Conservation (phyloP, 345 rosid species). For the Raphanus sativus region DNA sequence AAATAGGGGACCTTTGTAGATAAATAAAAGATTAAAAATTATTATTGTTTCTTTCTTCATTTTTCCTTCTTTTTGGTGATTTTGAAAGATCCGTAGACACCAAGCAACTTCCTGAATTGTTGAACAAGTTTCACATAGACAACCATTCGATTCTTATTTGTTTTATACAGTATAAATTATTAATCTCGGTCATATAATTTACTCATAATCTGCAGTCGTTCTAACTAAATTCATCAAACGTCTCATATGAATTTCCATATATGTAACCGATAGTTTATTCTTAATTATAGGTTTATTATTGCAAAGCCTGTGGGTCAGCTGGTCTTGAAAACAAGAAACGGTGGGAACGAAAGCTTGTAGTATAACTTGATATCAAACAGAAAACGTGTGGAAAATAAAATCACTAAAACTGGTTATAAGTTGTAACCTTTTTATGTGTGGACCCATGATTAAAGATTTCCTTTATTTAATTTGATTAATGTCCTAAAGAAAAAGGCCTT, state of each 20-base stretch:
- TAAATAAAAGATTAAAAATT: neutral
- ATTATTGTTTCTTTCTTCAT: constrained; percentile 12
- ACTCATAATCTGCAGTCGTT: neutral
- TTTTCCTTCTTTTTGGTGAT: constrained; percentile 36
- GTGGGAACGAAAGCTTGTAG: constrained; percentile 13
- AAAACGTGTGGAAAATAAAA: constrained; percentile 31
- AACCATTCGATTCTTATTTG: constrained; percentile 20
- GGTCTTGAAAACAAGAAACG: neutral
- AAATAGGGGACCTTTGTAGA: constrained; percentile 24
- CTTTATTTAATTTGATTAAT: constrained; percentile 7
- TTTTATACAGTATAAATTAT: neutral
- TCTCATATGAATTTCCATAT: neutral
- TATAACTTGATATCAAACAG: constrained; percentile 8
- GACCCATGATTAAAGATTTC: constrained; percentile 21
- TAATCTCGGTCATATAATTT: neutral
- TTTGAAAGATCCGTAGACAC: constrained; percentile 65
- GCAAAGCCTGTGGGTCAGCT: neutral
- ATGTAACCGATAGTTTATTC: neutral
- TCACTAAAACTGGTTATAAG: constrained; percentile 27
- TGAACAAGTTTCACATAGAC: constrained; percentile 51
- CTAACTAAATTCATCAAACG: neutral
- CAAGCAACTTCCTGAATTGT: constrained; percentile 63
- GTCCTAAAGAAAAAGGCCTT: constrained; percentile 20
- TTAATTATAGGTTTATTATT: constrained; percentile 3
- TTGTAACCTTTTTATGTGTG: constrained; percentile 23